phyloP scores from a whole-genome alignment of 2,329 filamentous ascomycete genomes.

The Xylariales sp. region DNA sequence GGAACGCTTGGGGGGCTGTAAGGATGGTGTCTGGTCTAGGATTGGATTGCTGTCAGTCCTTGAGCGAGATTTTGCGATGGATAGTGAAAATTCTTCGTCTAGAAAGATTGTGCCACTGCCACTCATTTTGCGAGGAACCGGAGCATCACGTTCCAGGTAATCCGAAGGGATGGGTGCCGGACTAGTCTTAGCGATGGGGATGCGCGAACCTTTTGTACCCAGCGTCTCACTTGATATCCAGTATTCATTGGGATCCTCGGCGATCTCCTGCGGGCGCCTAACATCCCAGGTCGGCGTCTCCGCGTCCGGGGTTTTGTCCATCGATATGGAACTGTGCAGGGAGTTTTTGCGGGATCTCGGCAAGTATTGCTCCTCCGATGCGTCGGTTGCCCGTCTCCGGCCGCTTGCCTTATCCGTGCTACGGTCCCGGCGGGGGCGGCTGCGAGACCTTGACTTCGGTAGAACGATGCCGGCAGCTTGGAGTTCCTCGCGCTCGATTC shows the following conservation, averaged over 20 bases:
- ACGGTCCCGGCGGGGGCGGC: slow-evolving; percentile 41
- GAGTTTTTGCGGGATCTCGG: slow-evolving; percentile 44
- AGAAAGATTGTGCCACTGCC: slow-evolving; percentile 36
- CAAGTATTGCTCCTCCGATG: slow-evolving; percentile 21
- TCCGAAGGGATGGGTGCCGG: slow-evolving; percentile 70
- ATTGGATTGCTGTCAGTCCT: slow-evolving; percentile 65
- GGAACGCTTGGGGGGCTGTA: slow-evolving; percentile 32
- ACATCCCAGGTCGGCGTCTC: slow-evolving; percentile 63
- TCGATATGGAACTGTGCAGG: slow-evolving; percentile 20
- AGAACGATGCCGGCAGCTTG: slow-evolving; percentile 71
- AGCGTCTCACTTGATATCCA: slow-evolving; percentile 43
- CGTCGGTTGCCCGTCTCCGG: slow-evolving; percentile 26
- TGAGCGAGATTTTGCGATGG: slow-evolving; percentile 58
- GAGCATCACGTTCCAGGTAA: slow-evolving; percentile 70
- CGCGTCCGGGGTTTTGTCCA: slow-evolving; percentile 33
- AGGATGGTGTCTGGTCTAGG: slow-evolving; percentile 40
- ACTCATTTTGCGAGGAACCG: slow-evolving; percentile 57
- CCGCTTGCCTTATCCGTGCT: slow-evolving; percentile 31
- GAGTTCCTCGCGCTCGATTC: slow-evolving; percentile 76
- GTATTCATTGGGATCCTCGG: slow-evolving; percentile 52
- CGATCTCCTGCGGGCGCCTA: slow-evolving; percentile 72
- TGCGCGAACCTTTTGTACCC: slow-evolving; percentile 65
- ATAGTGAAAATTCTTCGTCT: slow-evolving; percentile 54
- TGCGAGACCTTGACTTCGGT: slow-evolving; percentile 48
- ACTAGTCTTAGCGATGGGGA: slow-evolving; percentile 80